Evolutionary conservation across 768 basidiomycete species (phyloP), one percentile per base, ranked within the genome.

Genomic region (Tricholoma furcatifolium): DNA sequence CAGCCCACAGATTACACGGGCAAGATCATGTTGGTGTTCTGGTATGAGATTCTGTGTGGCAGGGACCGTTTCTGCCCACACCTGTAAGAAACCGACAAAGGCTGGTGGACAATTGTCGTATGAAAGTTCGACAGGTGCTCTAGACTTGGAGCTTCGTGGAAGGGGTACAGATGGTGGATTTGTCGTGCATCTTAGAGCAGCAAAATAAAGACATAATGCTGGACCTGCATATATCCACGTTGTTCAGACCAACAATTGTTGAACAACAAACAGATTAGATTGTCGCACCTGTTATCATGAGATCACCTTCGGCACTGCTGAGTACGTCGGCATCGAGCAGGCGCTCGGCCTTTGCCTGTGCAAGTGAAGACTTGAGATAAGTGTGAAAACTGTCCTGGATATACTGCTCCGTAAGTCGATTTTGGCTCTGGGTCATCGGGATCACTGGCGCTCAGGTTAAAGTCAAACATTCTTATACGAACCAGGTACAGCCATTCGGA

Each of bases 201-300:
- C 88, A 67, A 92, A 94, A 69, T 89, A 93, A 0, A 94, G 76
- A 55, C 87, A 90, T 12, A 94, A 73, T 0, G 91, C 88, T 12
- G 91, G 91, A 0, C 90, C 90, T 85, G 24, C 5, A 41, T 39
- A 55, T 8, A 21, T 40, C 42, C 23, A 23, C 15, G 18, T 23
- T 24, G 31, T 24, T 42, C n/a, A 32, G 11, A 36, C 7, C 2
- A 21, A 46, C 35, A 18, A 24, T 18, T 40, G 51, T 24, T 43
- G 27, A 30, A 17, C 17, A 27, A 20, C 14, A 42, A 2, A 41
- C 20, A 10, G 53, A 53, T 39, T 32, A 10, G 18, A n/a, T 58
- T 27, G 3, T 27, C 76, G 55, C 45, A 84, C 91, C 91, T 64
- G 88, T 85, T 53, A 93, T 87, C 90, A 93, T 93, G 27, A 93